Conservation (phyloP, 192 early-diverging fungal genomes). For the Coemansia sp. region DNA sequence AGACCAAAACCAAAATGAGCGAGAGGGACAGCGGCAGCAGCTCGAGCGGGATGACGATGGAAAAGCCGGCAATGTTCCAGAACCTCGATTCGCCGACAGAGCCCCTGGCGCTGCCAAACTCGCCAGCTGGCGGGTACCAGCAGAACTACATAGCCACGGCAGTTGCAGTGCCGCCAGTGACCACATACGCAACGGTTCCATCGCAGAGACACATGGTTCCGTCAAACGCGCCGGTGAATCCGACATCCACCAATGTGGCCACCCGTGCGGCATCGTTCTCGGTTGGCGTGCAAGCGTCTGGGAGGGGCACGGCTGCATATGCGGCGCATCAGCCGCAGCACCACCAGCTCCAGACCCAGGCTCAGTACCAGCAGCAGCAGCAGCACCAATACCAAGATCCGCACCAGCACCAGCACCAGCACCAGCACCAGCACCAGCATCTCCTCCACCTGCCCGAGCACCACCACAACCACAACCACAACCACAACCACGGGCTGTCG, state of each 20-base stretch:
- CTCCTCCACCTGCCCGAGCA: conserved; percentile 2
- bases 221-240: conserved; percentile 39
- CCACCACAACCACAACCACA: conserved; percentile 14
- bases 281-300: conserved; percentile 18
- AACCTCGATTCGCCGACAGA: conserved; percentile 43
- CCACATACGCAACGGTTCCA: conserved; percentile 19
- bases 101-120: conserved; percentile 20
- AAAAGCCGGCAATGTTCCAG: conserved; percentile 17
- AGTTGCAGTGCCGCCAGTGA: conserved; percentile 15
- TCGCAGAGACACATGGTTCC: conserved; percentile 48
- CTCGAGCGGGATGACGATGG: conserved; percentile 1
- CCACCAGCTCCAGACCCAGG: neutral
- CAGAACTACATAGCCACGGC: conserved; percentile 14
- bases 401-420: conserved; percentile 12
- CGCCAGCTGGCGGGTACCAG: conserved; percentile 14
- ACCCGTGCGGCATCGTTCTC: conserved; percentile 53
- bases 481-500: conserved; percentile 11
- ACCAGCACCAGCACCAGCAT: conserved; percentile 14
- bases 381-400: conserved; percentile 14
- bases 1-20: conserved; percentile 56
- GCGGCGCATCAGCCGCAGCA: conserved; percentile 10
- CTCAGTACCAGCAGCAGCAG: conserved; percentile 2
- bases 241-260: conserved; percentile 39
- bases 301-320: conserved; percentile 13
- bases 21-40: conserved; percentile 29